Evolutionary conservation across 805 yeast species (phyloP), one percentile per base, ranked within the genome.

Genomic region (Naumovozyma castellii): DNA sequence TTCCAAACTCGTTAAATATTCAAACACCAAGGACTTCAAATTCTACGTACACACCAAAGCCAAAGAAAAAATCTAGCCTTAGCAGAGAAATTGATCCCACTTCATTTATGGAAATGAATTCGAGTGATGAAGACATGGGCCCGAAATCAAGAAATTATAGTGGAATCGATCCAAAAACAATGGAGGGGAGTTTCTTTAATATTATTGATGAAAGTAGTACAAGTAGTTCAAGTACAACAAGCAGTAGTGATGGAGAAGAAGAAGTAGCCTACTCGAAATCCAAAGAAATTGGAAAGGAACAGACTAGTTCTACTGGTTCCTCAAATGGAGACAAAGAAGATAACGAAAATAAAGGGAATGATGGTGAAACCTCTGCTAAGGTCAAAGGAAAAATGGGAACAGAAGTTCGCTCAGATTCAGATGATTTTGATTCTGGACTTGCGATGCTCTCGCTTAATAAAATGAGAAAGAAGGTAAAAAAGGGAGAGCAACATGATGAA

Each of bases 381-480:
- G 15, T 32, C 5, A 32, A 32, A 13, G 32, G 15, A 12, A 29
- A 29, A 9, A 12, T 29, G 8, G 5, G 5, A 5, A 8, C 13
- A 29, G 32, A 22, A 25, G 12, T 27, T 27, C 38, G 32, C 5
- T 29, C 32, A 5, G 14, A 29, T 29, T 29, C 32, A 8, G 54
- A 48, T 30, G 51, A 46, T 16, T 36, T 54, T 20, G 49, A 46
- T 25, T 44, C 52, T 8, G 59, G 59, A 5, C 38, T 60, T 30
- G 62, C 58, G 2, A 33, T 55, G n/a, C 33, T 56, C 4, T 53
- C 64, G 3, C 32, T 51, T n/a, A 48, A 50, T 27, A 57, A 56
- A 35, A 46, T 57, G 43, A 50, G 46, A 35, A 48, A 49, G 19
- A 57, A 57, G 34, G 39, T 57, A 13, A 48, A 43, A 10, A 50